Evolutionary conservation across 345 rosid genomes (phyloP), one percentile per base, ranked within the genome.

Genomic region (Acer yangbiense): DNA sequence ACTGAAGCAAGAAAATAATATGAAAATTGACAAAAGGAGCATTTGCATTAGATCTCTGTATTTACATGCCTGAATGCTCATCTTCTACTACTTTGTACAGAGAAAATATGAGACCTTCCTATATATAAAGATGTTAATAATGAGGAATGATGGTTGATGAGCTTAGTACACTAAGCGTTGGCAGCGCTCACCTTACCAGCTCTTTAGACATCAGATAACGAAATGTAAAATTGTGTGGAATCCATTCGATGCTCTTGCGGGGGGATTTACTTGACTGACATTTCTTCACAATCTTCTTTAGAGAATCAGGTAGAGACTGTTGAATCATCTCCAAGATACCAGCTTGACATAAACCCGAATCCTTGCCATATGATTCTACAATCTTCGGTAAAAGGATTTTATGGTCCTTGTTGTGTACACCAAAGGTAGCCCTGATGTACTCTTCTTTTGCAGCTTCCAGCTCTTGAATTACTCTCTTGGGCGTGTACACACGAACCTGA

Each of bases 181-280:
- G 6, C 44, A 39, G 41, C 62, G 55, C 52, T 89, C 86, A 93
- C 80, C 85, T 89, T 39, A 87, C 88, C 79, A 93, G 83, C 79
- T 92, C 97, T 85, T 88, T 94, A n/a, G 92, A 81, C 73, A 96
- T 88, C 77, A 96, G 86, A 88, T 94, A 96, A 67, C 99, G 88
- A 65, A 94, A 94, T 77, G 87, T 83, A 78, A 94, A 94, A 83
- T 88, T 92, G 85, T 92, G 93, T 25, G 98, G 97, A 74, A 89
- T 86, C 99, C 99, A 96, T 68, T 88, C 91, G n/a, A 96, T 91
- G 82, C 29, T 76, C 87, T 92, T 94, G 39, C 89, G 88, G 20
- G 92, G 88, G 18, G 92, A 68, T 86, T 91, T 96, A 71, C 88
- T 88, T 70, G 67, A 73, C 44, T 81, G 91, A 68, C 88, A 87